These are phyloP conservation scores for Arctostaphylos glauca DNA, from an alignment of 148 eudicot genomes.

Conservation along the genomic window DNA sequence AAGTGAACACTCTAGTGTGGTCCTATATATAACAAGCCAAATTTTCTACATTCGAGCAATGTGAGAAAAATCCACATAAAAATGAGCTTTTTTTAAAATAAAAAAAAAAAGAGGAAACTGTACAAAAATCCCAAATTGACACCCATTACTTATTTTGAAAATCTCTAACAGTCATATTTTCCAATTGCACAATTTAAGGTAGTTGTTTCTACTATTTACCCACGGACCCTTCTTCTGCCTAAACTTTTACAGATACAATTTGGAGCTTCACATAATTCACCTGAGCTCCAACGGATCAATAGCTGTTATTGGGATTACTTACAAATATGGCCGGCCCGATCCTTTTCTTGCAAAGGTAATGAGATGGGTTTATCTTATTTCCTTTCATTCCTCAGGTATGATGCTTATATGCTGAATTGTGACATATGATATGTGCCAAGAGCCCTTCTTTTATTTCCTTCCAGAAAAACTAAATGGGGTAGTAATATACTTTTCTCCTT, in stretches of 20 bases:
- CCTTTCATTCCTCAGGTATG: not conserved
- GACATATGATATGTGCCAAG: not conserved
- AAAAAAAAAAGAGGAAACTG: too few species aligned
- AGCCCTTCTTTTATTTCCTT: not conserved
- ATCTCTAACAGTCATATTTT: not conserved
- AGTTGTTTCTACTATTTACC: not conserved
- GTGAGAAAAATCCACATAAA: too few species aligned
- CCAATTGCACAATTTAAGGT: not conserved
- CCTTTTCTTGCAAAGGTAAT: constrained; percentile 34
- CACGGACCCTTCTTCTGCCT: not conserved
- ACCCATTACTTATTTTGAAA: too few species aligned
- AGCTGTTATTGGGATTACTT: constrained; percentile 34
- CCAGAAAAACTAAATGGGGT: not conserved
- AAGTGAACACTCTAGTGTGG: too few species aligned
- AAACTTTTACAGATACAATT: constrained; percentile 15
- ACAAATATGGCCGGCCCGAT: constrained; percentile 31
- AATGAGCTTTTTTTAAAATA: too few species aligned
- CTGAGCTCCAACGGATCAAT: not conserved
- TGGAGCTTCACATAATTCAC: constrained; percentile 39
- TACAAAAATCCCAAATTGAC: too few species aligned
- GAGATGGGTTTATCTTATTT: not conserved
- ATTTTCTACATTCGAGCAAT: too few species aligned
- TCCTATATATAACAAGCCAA: too few species aligned
- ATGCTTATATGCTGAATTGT: not conserved
- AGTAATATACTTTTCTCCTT: not conserved